A percentile compares a stretch with the other conserved stretches of the same genome.
These are phyloP conservation scores for Vitis rotundifolia DNA, from an alignment of 164 flowering plant genomes.

Conservation along the genomic window DNA sequence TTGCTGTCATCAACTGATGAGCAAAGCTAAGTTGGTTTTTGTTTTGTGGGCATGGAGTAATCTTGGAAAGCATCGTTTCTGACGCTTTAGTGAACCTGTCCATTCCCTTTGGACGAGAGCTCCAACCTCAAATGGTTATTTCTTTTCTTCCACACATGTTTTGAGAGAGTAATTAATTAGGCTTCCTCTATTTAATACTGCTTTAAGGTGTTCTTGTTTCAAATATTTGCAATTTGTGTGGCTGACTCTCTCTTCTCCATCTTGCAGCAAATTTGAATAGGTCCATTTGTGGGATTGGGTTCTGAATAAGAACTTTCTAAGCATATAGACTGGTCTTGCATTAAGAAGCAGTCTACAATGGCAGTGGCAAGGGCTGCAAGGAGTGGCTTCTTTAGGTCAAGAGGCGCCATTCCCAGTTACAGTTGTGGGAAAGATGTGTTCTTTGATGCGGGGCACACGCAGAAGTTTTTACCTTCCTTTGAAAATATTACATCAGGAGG, in stretches of 20 bases:
- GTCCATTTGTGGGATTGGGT: neutral
- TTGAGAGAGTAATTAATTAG: conserved; percentile 3
- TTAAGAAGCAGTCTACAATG: conserved; percentile 29
- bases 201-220: neutral
- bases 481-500: conserved; percentile 14
- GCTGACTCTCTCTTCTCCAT: conserved; percentile 1
- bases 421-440: conserved; percentile 18
- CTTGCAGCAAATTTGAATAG: conserved; percentile 1
- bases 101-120: neutral
- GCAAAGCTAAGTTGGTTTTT: conserved; percentile 15
- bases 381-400: conserved; percentile 41
- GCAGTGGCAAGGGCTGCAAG: conserved; percentile 58
- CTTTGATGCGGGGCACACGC: conserved; percentile 7
- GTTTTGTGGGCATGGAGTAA: conserved; percentile 4
- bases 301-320: neutral
- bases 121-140: neutral
- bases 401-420: conserved; percentile 28
- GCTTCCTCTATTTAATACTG: conserved; percentile 3
- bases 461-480: conserved; percentile 14
- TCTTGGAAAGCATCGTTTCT: conserved; percentile 14
- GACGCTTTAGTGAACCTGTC: neutral
- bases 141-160: neutral
- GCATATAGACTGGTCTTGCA: conserved; percentile 3
- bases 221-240: neutral
- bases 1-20: conserved; percentile 18